Conservation (phyloP, 1,284 basidiomycete species). For the Pyrrhoderma noxium region DNA sequence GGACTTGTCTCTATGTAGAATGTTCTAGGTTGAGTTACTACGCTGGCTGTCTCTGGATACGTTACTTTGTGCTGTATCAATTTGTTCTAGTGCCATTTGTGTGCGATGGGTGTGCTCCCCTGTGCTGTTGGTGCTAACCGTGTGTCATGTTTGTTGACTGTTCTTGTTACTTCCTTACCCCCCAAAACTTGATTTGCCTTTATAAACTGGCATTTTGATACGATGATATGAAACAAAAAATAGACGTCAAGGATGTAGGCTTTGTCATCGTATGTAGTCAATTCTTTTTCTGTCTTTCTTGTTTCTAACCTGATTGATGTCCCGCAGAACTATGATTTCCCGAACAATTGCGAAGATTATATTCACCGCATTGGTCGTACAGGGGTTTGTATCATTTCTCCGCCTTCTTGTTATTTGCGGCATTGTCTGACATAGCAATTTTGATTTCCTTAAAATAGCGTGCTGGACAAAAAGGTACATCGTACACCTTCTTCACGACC, state of each 20-base stretch:
- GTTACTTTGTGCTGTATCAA: conserved; percentile 21
- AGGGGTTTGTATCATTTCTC: conserved; percentile 43
- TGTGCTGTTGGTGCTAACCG: conserved; percentile 6
- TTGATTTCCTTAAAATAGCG: conserved; percentile 39
- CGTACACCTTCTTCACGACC: conserved; percentile 94
- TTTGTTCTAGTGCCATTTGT: conserved; percentile 22
- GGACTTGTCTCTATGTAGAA: conserved; percentile 19
- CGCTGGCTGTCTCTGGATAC: conserved; percentile 7
- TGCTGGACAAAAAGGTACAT: conserved; percentile 83
- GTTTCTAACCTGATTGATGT: conserved; percentile 23
- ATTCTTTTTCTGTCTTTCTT: conserved; percentile 10
- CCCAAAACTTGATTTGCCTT: conserved; percentile 22
- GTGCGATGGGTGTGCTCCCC: conserved; percentile 7
- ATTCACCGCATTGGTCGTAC: conserved; percentile 91
- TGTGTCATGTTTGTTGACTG: conserved; percentile 45
- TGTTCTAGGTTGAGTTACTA: conserved; percentile 18
- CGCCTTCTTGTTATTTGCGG: too few relatives aligned
- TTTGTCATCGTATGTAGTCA: conserved; percentile 74
- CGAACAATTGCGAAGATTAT: conserved; percentile 94
- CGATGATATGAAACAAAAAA: conserved; percentile 22
- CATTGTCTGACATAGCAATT: conserved; percentile 18
- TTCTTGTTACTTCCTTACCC: conserved; percentile 28
- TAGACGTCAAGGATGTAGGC: conserved; percentile 93
- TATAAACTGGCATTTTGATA: conserved; percentile 24
- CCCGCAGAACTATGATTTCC: conserved; percentile 89